Evolutionary conservation across 805 yeast species (phyloP).

Genomic region (Lipomyces yamanashiensis): DNA sequence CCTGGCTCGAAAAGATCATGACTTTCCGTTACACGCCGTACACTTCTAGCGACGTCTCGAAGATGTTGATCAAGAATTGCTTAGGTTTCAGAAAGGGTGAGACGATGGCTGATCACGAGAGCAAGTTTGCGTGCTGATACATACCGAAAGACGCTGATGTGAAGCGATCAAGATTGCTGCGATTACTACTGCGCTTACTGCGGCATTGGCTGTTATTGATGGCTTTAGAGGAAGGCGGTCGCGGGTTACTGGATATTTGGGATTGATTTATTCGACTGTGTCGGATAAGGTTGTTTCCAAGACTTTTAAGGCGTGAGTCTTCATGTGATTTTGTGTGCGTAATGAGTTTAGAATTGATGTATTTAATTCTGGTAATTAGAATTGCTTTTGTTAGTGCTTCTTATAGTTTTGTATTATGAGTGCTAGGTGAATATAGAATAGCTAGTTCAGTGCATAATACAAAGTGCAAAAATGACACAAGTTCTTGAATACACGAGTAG

Average conservation of each 20-base stretch:
- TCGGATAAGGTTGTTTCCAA: not conserved
- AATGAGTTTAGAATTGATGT: not conserved
- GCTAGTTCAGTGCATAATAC: no score
- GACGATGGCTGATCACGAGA: conserved; percentile 8
- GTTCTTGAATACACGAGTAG: no score
- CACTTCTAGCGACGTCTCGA: not conserved
- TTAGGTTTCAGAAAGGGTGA: conserved; percentile 2
- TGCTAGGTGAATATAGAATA: no score
- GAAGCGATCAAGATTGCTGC: not conserved
- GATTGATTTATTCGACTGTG: conserved; percentile 2
- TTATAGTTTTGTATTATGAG: no score
- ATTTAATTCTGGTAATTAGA: no score
- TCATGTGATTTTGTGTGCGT: not conserved
- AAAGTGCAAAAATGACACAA: no score
- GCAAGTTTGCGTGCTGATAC: not conserved
- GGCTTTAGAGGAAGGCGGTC: conserved; percentile 7
- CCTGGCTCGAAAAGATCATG: conserved; percentile 8
- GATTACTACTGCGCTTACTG: not conserved
- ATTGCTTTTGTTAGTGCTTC: no score
- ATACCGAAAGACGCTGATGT: not conserved
- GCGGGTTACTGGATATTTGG: not conserved
- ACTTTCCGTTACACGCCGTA: conserved; percentile 7
- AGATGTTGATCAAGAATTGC: not conserved
- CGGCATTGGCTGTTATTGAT: not conserved
- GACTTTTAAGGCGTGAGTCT: not conserved